Evolutionary conservation across 225 moss, liverwort and hornwort species (phyloP).

Genomic region (Pleurozium schreberi): DNA sequence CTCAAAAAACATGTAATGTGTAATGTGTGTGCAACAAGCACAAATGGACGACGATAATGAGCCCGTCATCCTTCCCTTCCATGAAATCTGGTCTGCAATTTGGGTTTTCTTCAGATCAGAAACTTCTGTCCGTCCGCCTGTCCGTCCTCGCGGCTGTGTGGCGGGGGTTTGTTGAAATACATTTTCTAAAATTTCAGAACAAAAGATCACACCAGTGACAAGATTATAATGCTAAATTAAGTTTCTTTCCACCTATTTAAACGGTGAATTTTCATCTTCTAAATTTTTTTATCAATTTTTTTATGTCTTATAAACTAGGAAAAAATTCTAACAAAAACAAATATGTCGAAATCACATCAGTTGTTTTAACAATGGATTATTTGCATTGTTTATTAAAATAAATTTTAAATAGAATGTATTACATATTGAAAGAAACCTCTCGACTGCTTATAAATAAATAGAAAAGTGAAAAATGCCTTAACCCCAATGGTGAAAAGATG

Average conservation of each 20-base stretch:
- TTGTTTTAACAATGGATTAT: neutral
- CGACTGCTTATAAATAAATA: neutral
- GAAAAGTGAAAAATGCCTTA: neutral
- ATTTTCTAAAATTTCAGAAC: accelerated
- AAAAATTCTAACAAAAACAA: neutral
- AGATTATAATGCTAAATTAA: neutral
- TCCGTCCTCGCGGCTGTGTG: no score
- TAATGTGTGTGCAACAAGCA: no score
- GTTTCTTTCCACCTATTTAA: neutral
- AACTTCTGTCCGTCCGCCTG: neutral
- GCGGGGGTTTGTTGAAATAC: no score
- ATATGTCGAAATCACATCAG: neutral
- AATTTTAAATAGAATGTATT: neutral
- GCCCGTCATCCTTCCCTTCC: neutral
- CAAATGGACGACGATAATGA: neutral
- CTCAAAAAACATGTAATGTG: no score
- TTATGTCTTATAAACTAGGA: neutral
- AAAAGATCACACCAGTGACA: neutral
- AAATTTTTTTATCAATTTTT: neutral
- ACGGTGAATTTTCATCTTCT: neutral
- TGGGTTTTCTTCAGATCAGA: neutral
- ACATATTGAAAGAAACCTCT: neutral
- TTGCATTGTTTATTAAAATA: neutral
- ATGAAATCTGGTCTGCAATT: neutral
- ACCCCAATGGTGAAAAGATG: neutral